Base-by-base conservation (phyloP, 768 basidiomycete genomes). In the Boletus sp. region DNA sequence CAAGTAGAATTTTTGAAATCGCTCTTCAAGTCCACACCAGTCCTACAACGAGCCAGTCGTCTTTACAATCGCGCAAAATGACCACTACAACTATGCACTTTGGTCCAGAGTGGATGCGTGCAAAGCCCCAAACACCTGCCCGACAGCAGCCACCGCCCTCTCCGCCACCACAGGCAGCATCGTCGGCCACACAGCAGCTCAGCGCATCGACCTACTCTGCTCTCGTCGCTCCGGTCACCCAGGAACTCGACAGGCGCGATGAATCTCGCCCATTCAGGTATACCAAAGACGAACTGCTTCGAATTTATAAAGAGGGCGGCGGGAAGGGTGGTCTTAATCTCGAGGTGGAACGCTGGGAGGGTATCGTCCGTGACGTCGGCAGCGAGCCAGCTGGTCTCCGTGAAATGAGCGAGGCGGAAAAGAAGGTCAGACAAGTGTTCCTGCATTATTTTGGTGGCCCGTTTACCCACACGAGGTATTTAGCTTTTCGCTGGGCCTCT, bases 61-160 rank as follows among this genome's bases (percentile, higher is more conserved):
- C 30, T 41, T 46, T 54, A 56, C 50, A 59, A 53, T 34, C 43
- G 11, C 30, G 48, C 65, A 75, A 72, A 75, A 79, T 79, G 79
- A 69, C 79, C 43, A 68, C 88, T 58, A 78, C 80, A 27, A 85
- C 88, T 11, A 88, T 93, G 83, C 90, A 92, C 70, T 93, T 93
- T 77, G 90, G 89, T 65, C 90, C 90, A 44, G 90, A 93, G 74
- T 93, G 90, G 90, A 92, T 93, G 90, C 84, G 90, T 64, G 81
- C 84, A 61, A 91, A 91, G 75, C 82, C 81, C 57, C 81, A 83
- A 53, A 71, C 78, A 43, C 70, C 79, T 42, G 66, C 78, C 57
- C 83, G 79, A 65, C 72, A 77, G 40, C 84, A 78, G 58, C 77
- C 70, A 48, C 79, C 82, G 47, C 78, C 87, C 15, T 79, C 88